Base-by-base conservation (phyloP, 495 filamentous ascomycete genomes). In the Daldinia caldariorum region DNA sequence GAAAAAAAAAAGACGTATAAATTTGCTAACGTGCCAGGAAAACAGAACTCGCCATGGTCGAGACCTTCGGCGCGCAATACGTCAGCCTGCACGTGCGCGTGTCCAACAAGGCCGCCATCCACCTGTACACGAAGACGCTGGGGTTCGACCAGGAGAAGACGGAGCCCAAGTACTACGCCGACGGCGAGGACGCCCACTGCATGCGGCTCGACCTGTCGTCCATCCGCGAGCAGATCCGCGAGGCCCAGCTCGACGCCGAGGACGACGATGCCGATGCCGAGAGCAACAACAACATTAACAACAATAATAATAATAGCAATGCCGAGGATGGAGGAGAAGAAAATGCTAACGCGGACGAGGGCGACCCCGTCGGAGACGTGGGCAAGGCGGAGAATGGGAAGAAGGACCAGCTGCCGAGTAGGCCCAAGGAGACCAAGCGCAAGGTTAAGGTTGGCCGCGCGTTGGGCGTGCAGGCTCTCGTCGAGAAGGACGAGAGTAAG, bases 41-140 rank as follows among this genome's bases (percentile, higher is more conserved):
- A 35, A 68, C 72, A 97, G 93, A 98, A 83, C 86, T 91, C 71
- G 95, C 96, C 70, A 99, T 99, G 95, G 91, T 92, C 60, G 95
- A 99, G 77, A 93, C 91, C 16, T 97, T 92, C 81, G 87, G 87
- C 69, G 95, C 93, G 3, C 86, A 92, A 80, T 97, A 97, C 81
- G 95, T 98, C 76, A 94, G 91, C 32, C 88, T 99, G 18, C 95
- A 99, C 79, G 95, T 99, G 59, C 95, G 95, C 71, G 87, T 97
- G 31, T 93, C 90, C 76, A 99, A 99, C 83, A 86, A 87, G 69
- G 95, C 95, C 22, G 95, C 95, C 16, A 86, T 97, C 54, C 90
- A 89, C 72, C 86, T 99, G 13, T 99, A 99, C 85, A 90, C 92
- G 67, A 92, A 97, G 73, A 98, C 94, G 1, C 87, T 99, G 0